Evolutionary conservation across 2,329 filamentous ascomycete genomes (phyloP).

Genomic region (Coniochaeta ligniaria): DNA sequence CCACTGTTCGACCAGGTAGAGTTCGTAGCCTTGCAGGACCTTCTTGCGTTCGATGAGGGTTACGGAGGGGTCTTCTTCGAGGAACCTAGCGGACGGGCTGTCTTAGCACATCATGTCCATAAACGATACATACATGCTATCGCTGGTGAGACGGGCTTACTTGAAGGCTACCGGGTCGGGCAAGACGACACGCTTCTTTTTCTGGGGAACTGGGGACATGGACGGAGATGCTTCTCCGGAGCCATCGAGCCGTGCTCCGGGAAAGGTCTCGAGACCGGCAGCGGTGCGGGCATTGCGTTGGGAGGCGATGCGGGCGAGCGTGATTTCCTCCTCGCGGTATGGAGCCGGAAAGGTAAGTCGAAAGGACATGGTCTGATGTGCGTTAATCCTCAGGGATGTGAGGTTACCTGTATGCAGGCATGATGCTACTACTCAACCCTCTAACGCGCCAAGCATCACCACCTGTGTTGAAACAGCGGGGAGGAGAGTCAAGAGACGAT

Average conservation of each 20-base stretch:
- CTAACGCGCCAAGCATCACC: not conserved
- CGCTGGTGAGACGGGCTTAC: slow-evolving; percentile 23
- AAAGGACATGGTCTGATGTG: slow-evolving; percentile 28
- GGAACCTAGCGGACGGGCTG: slow-evolving; percentile 44
- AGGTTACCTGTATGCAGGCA: not conserved
- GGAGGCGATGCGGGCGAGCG: slow-evolving; percentile 22
- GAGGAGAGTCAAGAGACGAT: not conserved
- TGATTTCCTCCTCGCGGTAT: slow-evolving; percentile 29
- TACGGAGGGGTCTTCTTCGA: slow-evolving; percentile 78
- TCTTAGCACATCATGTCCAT: not conserved
- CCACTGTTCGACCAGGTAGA: slow-evolving; percentile 97
- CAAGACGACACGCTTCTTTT: slow-evolving; percentile 42
- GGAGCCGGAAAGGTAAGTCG: slow-evolving; percentile 19
- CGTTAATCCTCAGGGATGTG: not conserved
- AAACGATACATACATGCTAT: not conserved
- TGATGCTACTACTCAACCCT: not conserved
- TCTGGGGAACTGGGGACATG: slow-evolving; percentile 2
- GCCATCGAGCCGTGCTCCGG: slow-evolving; percentile 13
- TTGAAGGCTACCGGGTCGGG: slow-evolving; percentile 52
- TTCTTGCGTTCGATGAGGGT: slow-evolving; percentile 65
- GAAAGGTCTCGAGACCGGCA: not conserved
- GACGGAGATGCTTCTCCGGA: slow-evolving; percentile 9
- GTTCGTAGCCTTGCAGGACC: slow-evolving; percentile 74
- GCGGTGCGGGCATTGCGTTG: slow-evolving; percentile 13
- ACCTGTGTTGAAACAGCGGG: not conserved